A percentile compares a stretch with the other conserved stretches of the same genome.
Conservation (phyloP, 73 alveolate species). For the Durusdinium trenchii region DNA sequence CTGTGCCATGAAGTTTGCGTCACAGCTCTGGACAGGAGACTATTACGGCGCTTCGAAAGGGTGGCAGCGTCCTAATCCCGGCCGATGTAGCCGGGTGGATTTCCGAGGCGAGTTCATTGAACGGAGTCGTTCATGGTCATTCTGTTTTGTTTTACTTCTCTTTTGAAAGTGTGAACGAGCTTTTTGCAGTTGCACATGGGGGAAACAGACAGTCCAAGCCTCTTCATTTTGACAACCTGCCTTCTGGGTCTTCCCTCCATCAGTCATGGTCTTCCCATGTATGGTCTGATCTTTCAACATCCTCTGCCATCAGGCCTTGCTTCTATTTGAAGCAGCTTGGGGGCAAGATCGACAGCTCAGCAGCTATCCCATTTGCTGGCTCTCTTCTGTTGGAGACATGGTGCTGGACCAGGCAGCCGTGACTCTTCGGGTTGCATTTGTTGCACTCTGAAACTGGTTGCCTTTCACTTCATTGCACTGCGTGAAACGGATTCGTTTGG, state of each 20-base stretch:
- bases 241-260: no score
- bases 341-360: conserved; percentile 77
- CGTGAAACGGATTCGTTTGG: no score
- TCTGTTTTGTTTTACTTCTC: no score
- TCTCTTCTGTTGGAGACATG: conserved; percentile 92
- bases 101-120: conserved; percentile 25
- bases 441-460: no score
- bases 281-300: no score
- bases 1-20: background rate
- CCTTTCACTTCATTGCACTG: no score
- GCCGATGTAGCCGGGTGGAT: conserved; percentile 91
- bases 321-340: conserved; percentile 85
- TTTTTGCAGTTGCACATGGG: no score
- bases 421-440: background rate
- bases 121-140: background rate
- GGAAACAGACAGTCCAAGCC: no score
- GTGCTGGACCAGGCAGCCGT: conserved; percentile 74
- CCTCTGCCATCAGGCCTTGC: conserved; percentile 63
- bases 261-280: no score
- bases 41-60: conserved; percentile 51
- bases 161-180: no score
- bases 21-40: conserved; percentile 18
- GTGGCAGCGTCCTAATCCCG: conserved; percentile 74
- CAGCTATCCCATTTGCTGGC: conserved; percentile 47
- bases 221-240: no score